These are phyloP conservation scores for Nadsonia starkeyi-henricii DNA, from an alignment of 1,139 yeast genomes.

Conservation along the genomic window DNA sequence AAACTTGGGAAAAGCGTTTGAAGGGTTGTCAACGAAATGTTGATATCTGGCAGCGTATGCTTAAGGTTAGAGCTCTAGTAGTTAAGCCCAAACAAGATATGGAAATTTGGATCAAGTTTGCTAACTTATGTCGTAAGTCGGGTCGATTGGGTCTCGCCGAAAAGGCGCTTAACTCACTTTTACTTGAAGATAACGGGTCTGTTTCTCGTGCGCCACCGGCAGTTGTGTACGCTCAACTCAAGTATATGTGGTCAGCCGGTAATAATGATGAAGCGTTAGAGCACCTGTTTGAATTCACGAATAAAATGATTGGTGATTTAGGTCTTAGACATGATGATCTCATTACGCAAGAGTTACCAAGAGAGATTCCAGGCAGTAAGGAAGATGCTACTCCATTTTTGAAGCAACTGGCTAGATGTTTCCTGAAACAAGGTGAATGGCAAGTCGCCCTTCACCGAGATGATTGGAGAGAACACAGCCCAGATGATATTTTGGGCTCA, in stretches of 20 bases:
- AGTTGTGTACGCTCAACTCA: conserved; percentile 91
- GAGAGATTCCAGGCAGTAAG: conserved; percentile 59
- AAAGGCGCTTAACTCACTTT: conserved; percentile 64
- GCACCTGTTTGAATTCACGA: conserved; percentile 78
- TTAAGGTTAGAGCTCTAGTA: conserved; percentile 84
- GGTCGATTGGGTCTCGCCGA: conserved; percentile 89
- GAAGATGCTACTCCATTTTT: conserved; percentile 50
- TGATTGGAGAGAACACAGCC: conserved; percentile 69
- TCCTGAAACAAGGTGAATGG: conserved; percentile 98
- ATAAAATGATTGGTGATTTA: conserved; percentile 77
- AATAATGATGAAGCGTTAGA: conserved; percentile 75
- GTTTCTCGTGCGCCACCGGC: conserved; percentile 85
- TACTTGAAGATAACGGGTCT: conserved; percentile 35
- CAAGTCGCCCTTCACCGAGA: conserved; percentile 63
- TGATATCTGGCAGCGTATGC: conserved; percentile 95
- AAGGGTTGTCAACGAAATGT: conserved; percentile 93
- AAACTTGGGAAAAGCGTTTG: conserved; percentile 87
- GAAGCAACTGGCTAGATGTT: conserved; percentile 78
- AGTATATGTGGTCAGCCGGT: conserved; percentile 95
- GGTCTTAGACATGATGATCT: conserved; percentile 46
- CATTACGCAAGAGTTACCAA: conserved; percentile 77
- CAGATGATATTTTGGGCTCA: conserved; percentile 74
- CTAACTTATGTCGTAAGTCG: conserved; percentile 86
- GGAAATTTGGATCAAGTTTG: conserved; percentile 98
- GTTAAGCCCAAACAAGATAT: conserved; percentile 92